phyloP scores from a whole-genome alignment of 2,329 filamentous ascomycete species.

The Penicillium sp. region DNA sequence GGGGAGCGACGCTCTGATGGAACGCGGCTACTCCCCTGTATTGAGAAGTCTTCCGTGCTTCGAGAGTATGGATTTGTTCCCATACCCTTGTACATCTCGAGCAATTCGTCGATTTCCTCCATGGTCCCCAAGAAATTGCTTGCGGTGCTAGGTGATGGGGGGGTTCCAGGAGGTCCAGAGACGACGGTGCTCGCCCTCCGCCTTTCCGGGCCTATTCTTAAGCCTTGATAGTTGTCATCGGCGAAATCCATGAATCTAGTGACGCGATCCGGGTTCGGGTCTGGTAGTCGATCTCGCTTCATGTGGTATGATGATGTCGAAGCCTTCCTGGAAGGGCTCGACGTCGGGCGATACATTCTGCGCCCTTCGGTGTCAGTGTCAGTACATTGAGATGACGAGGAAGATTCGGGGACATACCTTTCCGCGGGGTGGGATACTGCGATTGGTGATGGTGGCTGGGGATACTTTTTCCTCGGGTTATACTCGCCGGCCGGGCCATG shows the following conservation, averaged over 20 bases:
- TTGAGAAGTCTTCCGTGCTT: too few species aligned
- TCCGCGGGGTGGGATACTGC: neutral
- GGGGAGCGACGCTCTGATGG: neutral
- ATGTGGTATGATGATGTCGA: neutral
- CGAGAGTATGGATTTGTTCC: conserved; percentile 1
- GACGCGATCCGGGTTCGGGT: neutral
- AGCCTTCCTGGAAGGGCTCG: neutral
- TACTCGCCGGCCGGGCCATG: neutral
- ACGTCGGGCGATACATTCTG: neutral
- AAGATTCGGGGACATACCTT: neutral
- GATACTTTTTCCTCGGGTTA: neutral
- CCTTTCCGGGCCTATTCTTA: neutral
- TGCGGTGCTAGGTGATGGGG: neutral
- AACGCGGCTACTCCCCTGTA: neutral
- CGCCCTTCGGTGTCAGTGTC: neutral
- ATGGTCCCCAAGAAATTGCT: neutral
- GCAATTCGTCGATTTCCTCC: conserved; percentile 2
- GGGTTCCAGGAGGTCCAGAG: neutral
- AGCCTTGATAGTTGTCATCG: neutral
- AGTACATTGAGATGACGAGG: neutral
- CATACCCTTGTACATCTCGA: conserved; percentile 5
- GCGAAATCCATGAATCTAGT: neutral
- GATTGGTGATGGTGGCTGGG: neutral
- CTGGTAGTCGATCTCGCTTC: neutral
- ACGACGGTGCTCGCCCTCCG: neutral